Evolutionary conservation across 2,329 filamentous ascomycete species (phyloP).

Genomic region (Pyrenochaeta sp.): DNA sequence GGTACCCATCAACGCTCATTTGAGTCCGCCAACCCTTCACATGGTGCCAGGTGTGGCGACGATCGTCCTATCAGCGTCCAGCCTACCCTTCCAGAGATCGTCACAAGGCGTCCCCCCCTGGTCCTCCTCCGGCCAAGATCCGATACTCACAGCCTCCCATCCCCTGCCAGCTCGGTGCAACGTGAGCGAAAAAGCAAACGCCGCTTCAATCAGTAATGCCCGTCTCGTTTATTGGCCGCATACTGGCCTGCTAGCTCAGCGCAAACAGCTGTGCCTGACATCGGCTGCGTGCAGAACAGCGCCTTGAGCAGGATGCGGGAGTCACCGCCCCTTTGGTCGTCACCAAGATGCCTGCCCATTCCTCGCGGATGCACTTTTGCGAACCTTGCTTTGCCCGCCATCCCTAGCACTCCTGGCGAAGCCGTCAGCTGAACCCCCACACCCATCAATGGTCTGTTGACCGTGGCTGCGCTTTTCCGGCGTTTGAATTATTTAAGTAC

Average conservation of each 20-base stretch:
- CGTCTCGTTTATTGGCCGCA: conserved; percentile 37
- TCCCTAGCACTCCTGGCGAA: conserved; percentile 39
- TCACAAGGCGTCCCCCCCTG: conserved; percentile 45
- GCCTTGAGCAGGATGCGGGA: conserved; percentile 29
- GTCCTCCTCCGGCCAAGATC: conserved; percentile 44
- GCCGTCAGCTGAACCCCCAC: conserved; percentile 53
- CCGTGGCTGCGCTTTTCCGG: conserved; percentile 28
- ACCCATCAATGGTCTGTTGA: conserved; percentile 29
- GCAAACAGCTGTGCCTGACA: conserved; percentile 47
- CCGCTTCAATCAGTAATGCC: conserved; percentile 34
- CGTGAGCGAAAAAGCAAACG: conserved; percentile 44
- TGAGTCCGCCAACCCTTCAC: conserved; percentile 43
- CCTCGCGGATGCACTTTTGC: conserved; percentile 32
- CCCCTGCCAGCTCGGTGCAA: conserved; percentile 31
- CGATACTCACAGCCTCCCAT: conserved; percentile 32
- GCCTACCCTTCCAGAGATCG: conserved; percentile 43
- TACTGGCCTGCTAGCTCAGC: conserved; percentile 24
- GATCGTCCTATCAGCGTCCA: conserved; percentile 41
- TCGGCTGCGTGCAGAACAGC: conserved; percentile 37
- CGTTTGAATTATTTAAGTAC: conserved; percentile 49
- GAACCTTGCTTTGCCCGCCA: conserved; percentile 40
- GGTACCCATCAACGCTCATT: conserved; percentile 42
- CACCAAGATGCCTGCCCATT: conserved; percentile 35
- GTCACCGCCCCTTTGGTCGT: conserved; percentile 48
- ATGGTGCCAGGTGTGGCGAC: conserved; percentile 42